A percentile compares a stretch with the other conserved stretches of the same genome.
phyloP scores from a whole-genome alignment of 208 protist species.

The Acanthamoeba rhysodes region DNA sequence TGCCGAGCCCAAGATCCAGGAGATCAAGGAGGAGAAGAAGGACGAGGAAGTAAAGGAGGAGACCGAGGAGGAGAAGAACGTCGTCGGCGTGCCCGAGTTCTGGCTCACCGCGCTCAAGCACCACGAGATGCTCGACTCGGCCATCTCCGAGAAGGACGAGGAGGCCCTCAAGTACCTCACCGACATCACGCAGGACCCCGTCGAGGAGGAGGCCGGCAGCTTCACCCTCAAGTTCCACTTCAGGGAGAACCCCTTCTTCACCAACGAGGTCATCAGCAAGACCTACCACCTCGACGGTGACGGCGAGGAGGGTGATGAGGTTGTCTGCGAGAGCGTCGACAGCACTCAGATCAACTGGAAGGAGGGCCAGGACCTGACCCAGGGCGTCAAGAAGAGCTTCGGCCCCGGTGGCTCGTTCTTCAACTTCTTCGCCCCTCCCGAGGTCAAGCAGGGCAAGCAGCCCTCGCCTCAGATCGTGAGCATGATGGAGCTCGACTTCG shows the following conservation, averaged over 20 bases:
- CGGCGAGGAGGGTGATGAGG: slow-evolving; percentile 42
- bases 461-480: not conserved
- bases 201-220: slow-evolving; percentile 59
- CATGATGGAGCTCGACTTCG: slow-evolving; percentile 75
- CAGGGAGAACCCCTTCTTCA: slow-evolving; percentile 82
- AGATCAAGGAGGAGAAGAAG: slow-evolving; percentile 48
- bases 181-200: slow-evolving; percentile 64
- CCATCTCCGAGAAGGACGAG: slow-evolving; percentile 74
- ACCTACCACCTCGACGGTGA: slow-evolving; percentile 80
- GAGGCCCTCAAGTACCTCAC: slow-evolving; percentile 63
- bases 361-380: slow-evolving; percentile 69
- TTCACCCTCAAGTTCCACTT: slow-evolving; percentile 83
- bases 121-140: slow-evolving; percentile 61
- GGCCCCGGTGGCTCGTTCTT: slow-evolving; percentile 44
- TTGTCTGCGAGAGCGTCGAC: slow-evolving; percentile 75
- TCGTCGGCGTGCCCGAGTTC: slow-evolving; percentile 81
- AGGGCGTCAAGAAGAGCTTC: not conserved
- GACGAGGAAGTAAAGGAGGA: slow-evolving; percentile 52
- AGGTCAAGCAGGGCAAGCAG: slow-evolving; percentile 67
- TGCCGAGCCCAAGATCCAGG: not conserved
- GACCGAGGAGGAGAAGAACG: slow-evolving; percentile 5
- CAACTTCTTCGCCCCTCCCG: slow-evolving; percentile 71
- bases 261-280: slow-evolving; percentile 79
- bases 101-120: slow-evolving; percentile 78
- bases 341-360: slow-evolving; percentile 73